Evolutionary conservation across 1,284 basidiomycete genomes (phyloP).

Genomic region (Trametes versicolor): DNA sequence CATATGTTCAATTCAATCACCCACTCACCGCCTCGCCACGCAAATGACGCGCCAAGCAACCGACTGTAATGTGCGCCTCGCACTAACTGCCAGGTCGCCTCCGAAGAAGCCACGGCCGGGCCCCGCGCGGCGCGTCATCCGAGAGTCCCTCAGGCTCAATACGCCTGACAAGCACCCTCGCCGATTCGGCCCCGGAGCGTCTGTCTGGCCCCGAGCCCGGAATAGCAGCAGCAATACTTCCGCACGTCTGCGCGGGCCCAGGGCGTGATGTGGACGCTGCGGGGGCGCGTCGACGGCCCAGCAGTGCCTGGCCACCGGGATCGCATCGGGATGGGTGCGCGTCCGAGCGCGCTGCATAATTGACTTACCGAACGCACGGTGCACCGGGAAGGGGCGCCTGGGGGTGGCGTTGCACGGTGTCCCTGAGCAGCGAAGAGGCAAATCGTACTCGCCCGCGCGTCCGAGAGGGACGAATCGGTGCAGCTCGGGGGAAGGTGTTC

Average conservation of each 20-base stretch:
- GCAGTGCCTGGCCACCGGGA: conserved; percentile 1
- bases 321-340: not conserved
- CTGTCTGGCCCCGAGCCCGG: not conserved
- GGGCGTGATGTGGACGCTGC: not conserved
- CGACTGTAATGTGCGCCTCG: not conserved
- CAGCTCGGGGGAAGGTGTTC: not conserved
- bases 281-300: not conserved
- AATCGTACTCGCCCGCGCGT: not conserved
- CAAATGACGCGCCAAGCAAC: not conserved
- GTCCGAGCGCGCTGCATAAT: not conserved
- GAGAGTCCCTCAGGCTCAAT: too few relatives aligned
- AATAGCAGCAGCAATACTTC: not conserved
- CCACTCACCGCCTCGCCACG: not conserved
- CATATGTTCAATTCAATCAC: not conserved
- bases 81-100: not conserved
- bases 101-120: conserved; percentile 5
- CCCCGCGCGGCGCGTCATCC: not conserved
- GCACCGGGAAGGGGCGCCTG: not conserved
- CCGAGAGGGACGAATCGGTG: not conserved
- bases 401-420: conserved; percentile 2
- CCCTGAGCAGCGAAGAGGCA: conserved; percentile 1
- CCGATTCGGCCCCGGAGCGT: not conserved
- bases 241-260: not conserved
- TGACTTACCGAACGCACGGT: not conserved
- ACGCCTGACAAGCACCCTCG: not conserved